phyloP scores from a whole-genome alignment of 352 stramenopile genomes.

The Peronospora farinosa region DNA sequence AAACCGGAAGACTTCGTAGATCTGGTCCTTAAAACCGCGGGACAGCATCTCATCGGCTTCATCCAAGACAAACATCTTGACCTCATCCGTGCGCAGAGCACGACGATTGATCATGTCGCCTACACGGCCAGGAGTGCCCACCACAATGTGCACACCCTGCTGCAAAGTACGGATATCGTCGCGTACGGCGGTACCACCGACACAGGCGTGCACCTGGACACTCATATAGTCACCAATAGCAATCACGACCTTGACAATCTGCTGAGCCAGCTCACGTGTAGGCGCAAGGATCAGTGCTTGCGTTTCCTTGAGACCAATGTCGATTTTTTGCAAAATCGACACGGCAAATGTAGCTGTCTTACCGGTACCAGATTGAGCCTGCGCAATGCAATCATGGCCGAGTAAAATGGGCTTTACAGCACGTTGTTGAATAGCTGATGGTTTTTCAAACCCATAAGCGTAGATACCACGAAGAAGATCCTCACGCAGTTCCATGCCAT shows the following conservation, averaged over 20 bases:
- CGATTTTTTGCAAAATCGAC: constrained; percentile 97
- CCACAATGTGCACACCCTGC: constrained; percentile 96
- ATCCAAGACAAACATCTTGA: constrained; percentile 98
- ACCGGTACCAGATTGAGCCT: constrained; percentile 98
- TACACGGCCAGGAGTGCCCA: constrained; percentile 97
- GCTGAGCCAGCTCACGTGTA: constrained; percentile 98
- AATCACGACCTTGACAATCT: constrained; percentile 98
- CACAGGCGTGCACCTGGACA: constrained; percentile 95
- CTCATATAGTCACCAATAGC: constrained; percentile 94
- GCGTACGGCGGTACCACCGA: constrained; percentile 96
- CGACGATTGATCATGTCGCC: constrained; percentile 99
- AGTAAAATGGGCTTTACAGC: constrained; percentile 97
- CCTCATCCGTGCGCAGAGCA: constrained; percentile 90
- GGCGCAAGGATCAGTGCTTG: constrained; percentile 98
- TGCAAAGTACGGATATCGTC: constrained; percentile 98
- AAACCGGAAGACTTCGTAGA: constrained; percentile 99
- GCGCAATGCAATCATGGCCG: constrained; percentile 97
- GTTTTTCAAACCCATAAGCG: constrained; percentile 99
- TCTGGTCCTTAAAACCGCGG: constrained; percentile 99
- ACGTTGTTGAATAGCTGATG: constrained; percentile 99
- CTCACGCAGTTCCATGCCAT: constrained; percentile 97
- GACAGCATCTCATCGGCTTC: constrained; percentile 99
- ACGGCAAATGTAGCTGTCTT: constrained; percentile 99
- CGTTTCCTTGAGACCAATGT: constrained; percentile 92
- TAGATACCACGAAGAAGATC: constrained; percentile 99